Base-by-base conservation (phyloP, 2,329 filamentous ascomycete genomes). In the Aspergillus flavus region DNA sequence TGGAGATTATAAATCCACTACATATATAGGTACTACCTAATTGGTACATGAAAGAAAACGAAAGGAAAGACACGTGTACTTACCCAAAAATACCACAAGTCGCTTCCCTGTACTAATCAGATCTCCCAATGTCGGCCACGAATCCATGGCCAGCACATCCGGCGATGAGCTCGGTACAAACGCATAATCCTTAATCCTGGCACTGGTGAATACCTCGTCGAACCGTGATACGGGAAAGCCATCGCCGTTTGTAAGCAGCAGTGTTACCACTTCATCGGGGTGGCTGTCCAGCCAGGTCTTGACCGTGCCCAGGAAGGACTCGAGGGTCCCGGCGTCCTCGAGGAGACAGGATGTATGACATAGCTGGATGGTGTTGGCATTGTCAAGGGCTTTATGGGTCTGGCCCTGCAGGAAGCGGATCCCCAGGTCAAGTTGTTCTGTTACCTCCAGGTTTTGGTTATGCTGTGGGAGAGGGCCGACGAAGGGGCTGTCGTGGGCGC, bases 401-500 rank as follows among this genome's bases (percentile, higher is more conserved):
- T 91, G 88, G 30, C 83, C 86, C 70, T 89, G 86, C 14, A 91
- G 76, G 67, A 88, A 88, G 26, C 89, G 85, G 46, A 91, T 83
- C 19, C 89, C 89, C 36, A 85, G 78, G 58, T 85, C 76, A 11
- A 91, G 80, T 71, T 91, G 88, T 2, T 79, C 77, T 28, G 82
- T 83, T 28, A 88, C 83, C 6, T 84, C 81, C 57, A 87, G 80
- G 65, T 86, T 84, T 72, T 91, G 89, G 75, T 90, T 89, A 64
- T 89, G 78, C 62, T 81, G 76, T 1, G 82, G 81, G 10, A 82
- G 69, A 57, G 80, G 68, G 46, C 89, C 87, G 46, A 89, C 84
- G 70, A 91, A 91, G 43, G 87, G 84, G 16, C 84, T 85, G 77
- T 91, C 84, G 77, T 91, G 89, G 7, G 89, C 82, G 28, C 88